A percentile compares a stretch with the other conserved stretches of the same genome.
Conservation (phyloP, 139 green algal genomes). For the Coelastrella sp. region DNA sequence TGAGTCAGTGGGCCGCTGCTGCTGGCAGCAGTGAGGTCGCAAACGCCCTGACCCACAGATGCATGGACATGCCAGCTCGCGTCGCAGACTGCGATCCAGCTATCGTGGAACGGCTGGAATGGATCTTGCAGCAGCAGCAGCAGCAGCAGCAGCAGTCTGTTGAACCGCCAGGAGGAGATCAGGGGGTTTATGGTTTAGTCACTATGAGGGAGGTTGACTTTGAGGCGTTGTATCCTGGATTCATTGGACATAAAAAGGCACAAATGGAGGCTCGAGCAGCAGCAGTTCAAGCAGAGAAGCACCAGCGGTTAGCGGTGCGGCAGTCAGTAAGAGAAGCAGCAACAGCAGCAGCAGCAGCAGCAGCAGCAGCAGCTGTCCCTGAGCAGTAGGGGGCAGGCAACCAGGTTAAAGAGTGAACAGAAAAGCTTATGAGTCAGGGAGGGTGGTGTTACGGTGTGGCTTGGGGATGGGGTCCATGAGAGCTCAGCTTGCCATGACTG, state of each 20-base stretch:
- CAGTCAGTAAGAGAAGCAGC: background rate
- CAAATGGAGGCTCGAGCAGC: background rate
- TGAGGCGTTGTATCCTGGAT: too few species aligned
- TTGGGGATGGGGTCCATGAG: too few species aligned
- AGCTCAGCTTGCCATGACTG: too few species aligned
- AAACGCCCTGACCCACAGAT: background rate
- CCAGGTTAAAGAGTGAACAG: too few species aligned
- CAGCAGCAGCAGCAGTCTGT: background rate
- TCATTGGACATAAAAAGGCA: too few species aligned
- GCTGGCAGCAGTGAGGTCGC: slow-evolving; percentile 4
- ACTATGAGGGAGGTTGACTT: too few species aligned
- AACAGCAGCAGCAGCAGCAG: background rate
- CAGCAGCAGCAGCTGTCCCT: slow-evolving; percentile 1
- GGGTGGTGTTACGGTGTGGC: too few species aligned
- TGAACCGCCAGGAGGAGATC: background rate
- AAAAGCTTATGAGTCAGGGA: too few species aligned
- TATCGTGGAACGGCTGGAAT: background rate
- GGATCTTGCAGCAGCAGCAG: background rate
- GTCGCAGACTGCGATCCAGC: background rate
- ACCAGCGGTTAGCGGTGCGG: background rate
- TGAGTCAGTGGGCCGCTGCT: background rate
- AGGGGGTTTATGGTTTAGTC: too few species aligned
- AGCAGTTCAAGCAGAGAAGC: background rate
- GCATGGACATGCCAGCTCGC: background rate
- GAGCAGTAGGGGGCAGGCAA: background rate